Evolutionary conservation across 2,329 filamentous ascomycete species (phyloP).

Genomic region (Rhinocladiella mackenziei): DNA sequence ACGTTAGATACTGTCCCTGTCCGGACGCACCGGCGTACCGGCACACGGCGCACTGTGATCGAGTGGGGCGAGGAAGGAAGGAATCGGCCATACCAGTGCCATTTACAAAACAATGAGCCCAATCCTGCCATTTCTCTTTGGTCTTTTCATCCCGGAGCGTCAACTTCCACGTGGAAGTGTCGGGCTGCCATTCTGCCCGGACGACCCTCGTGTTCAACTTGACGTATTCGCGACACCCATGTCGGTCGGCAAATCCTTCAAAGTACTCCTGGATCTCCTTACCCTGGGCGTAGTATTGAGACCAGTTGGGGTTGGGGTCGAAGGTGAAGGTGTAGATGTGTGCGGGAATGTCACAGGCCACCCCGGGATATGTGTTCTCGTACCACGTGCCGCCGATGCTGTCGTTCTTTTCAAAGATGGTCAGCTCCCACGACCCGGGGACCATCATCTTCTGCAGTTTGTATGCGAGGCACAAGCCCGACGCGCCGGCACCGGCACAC

Average conservation of each 20-base stretch:
- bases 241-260: constrained; percentile 8
- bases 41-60: too few relatives aligned
- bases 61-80: too few relatives aligned
- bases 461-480: too few relatives aligned
- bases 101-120: neutral
- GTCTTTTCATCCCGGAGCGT: neutral
- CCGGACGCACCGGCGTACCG: too few relatives aligned
- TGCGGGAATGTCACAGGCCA: constrained; percentile 19
- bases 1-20: neutral
- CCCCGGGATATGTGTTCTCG: constrained; percentile 25
- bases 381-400: constrained; percentile 34
- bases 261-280: constrained; percentile 16
- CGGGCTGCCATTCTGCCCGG: neutral
- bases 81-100: neutral
- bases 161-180: neutral
- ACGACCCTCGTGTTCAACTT: neutral
- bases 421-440: too few relatives aligned
- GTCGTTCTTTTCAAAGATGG: constrained; percentile 29
- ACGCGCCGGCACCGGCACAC: too few relatives aligned
- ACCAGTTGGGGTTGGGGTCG: constrained; percentile 16
- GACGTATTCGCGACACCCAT: constrained; percentile 38
- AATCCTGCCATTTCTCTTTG: neutral
- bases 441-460: too few relatives aligned
- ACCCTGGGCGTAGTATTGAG: constrained; percentile 8
- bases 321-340: constrained; percentile 18